These are phyloP conservation scores for Pichia inconspicua DNA, from an alignment of 1,139 yeast genomes.

Conservation along the genomic window DNA sequence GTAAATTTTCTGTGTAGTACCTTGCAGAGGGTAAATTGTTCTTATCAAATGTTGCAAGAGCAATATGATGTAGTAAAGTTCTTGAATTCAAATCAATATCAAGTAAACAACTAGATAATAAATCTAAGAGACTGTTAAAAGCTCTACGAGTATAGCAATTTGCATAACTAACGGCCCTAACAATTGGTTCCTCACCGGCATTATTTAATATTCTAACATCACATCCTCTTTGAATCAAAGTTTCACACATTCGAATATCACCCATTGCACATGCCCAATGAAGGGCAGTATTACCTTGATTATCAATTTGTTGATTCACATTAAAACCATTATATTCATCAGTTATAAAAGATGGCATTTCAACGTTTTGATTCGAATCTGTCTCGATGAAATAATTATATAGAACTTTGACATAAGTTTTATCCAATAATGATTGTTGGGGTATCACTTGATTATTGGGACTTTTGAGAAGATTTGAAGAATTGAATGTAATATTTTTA, in stretches of 20 bases:
- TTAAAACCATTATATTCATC: slow-evolving; percentile 33
- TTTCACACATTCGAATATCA: slow-evolving; percentile 41
- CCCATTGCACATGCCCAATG: slow-evolving; percentile 66
- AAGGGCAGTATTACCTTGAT: slow-evolving; percentile 50
- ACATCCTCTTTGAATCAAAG: slow-evolving; percentile 34
- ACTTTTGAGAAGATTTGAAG: slow-evolving; percentile 20
- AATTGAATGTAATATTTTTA: background rate
- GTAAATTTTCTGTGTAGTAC: slow-evolving; percentile 70
- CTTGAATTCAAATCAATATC: slow-evolving; percentile 59
- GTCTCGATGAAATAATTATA: slow-evolving; percentile 29
- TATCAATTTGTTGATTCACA: slow-evolving; percentile 46
- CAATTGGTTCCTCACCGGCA: slow-evolving; percentile 49
- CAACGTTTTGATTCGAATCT: slow-evolving; percentile 22
- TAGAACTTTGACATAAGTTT: slow-evolving; percentile 24
- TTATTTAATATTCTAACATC: slow-evolving; percentile 38
- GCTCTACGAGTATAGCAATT: slow-evolving; percentile 44
- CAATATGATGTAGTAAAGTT: slow-evolving; percentile 81
- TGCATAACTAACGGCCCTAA: slow-evolving; percentile 47
- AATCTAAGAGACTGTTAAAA: slow-evolving; percentile 39
- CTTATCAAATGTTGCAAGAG: slow-evolving; percentile 47
- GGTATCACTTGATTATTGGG: slow-evolving; percentile 4
- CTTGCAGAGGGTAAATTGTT: slow-evolving; percentile 68
- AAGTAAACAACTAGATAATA: slow-evolving; percentile 37
- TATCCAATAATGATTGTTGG: slow-evolving; percentile 6
- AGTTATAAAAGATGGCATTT: slow-evolving; percentile 24